phyloP scores from a whole-genome alignment of 345 rosid species.

The Salix udensis region DNA sequence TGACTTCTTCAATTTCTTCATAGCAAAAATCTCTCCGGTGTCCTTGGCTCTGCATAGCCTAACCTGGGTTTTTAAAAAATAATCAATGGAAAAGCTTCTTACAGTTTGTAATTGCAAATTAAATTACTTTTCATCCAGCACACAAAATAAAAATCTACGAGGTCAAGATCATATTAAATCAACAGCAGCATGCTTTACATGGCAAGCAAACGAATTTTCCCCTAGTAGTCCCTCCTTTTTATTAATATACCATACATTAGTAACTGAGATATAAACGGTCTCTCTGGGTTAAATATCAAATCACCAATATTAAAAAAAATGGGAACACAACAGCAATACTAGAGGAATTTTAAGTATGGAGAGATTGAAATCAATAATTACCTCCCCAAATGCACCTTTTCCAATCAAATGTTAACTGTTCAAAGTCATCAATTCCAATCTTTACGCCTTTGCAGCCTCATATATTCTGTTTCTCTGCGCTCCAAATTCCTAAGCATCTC shows the following conservation, averaged over 20 bases:
- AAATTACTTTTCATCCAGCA: background rate
- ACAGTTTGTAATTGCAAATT: background rate
- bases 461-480: slow-evolving; percentile 82
- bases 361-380: slow-evolving; percentile 17
- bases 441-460: slow-evolving; percentile 95
- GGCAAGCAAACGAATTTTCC: background rate
- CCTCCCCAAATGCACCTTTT: slow-evolving; percentile 99
- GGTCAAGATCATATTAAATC: background rate
- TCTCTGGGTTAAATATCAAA: background rate
- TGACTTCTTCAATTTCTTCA: slow-evolving; percentile 94
- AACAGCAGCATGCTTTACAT: background rate
- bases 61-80: slow-evolving; percentile 46
- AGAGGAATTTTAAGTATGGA: background rate
- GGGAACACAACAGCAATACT: background rate
- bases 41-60: slow-evolving; percentile 80
- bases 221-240: background rate
- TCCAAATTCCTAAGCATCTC: slow-evolving; percentile 87
- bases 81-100: background rate
- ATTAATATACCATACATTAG: background rate
- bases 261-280: background rate
- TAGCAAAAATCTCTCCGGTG: slow-evolving; percentile 82
- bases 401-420: slow-evolving; percentile 82
- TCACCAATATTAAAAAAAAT: background rate
- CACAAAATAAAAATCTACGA: background rate
- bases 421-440: slow-evolving; percentile 92